These are phyloP conservation scores for Naematelia encephala DNA, from an alignment of 768 basidiomycete species.

Conservation along the genomic window DNA sequence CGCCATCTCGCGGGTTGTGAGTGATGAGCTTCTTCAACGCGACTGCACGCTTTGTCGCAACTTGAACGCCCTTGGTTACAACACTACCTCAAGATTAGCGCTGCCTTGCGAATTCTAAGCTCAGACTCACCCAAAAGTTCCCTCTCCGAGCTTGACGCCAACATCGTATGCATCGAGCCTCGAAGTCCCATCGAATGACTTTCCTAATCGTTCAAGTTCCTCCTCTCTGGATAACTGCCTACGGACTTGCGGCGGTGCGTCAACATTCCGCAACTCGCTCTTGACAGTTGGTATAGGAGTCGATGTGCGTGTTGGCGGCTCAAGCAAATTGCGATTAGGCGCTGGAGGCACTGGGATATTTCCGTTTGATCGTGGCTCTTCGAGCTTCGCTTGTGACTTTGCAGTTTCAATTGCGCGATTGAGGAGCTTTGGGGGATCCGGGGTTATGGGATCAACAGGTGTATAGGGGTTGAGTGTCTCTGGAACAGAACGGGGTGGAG, in stretches of 20 bases:
- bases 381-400: conserved; percentile 40
- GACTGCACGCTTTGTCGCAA: conserved; percentile 61
- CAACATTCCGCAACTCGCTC: conserved; percentile 1
- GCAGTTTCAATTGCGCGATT: conserved; percentile 6
- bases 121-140: conserved; percentile 82
- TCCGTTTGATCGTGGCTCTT: conserved; percentile 28
- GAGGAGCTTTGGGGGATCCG: conserved; percentile 11
- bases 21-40: conserved; percentile 93
- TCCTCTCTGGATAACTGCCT: conserved; percentile 16
- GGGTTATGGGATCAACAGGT: conserved; percentile 12
- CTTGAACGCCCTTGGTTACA: conserved; percentile 81
- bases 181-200: conserved; percentile 42
- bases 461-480: conserved; percentile 56
- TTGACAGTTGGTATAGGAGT: conserved; percentile 15
- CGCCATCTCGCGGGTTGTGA: conserved; percentile 95
- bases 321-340: conserved; percentile 60
- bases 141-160: conserved; percentile 87
- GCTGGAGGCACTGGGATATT: conserved; percentile 56
- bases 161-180: conserved; percentile 70
- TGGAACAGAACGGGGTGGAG: conserved; percentile 34
- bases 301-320: conserved; percentile 65
- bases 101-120: conserved; percentile 6
- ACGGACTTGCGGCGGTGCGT: conserved; percentile 4
- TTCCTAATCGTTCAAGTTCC: conserved; percentile 26
- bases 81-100: conserved; percentile 55